Evolutionary conservation across 495 filamentous ascomycete species (phyloP), one percentile per base, ranked within the genome.

Genomic region (Chaetomium cochliodes): DNA sequence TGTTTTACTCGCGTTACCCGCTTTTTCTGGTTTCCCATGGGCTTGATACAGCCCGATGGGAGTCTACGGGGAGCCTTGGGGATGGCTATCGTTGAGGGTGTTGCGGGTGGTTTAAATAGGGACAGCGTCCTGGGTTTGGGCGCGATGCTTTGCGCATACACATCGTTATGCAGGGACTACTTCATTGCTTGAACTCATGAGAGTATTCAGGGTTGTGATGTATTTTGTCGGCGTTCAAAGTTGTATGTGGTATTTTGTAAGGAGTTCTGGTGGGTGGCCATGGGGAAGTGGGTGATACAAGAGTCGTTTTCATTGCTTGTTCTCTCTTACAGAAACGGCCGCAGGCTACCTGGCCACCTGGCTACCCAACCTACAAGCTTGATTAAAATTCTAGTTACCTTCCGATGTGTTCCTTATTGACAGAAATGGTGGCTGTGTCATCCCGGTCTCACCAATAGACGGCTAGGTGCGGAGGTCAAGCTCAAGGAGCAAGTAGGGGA

Each of bases 191-290:
- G 49, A 11, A 52, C 11, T n/a, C 5, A 23, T 0, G 49, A n/a
- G 49, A 15, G 1, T 37, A 33, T 55, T 20, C 0, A 9, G 12
- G 37, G n/a, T 44, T 33, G 28, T 28, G 25, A 25, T 33, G 18
- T 55, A 55, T 55, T 37, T 37, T 33, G 52, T 55, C 8, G 52
- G 52, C 23, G n/a, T 55, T 55, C 28, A 26, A 18, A 5, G 30
- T 41, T 42, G 33, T 58, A 18, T 42, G 33, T 58, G 37, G 52
- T 55, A 26, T 55, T n/a, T 18, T 55, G 26, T 37, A 55, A 3
- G 52, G 49, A 52, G 49, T 52, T 52, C 7, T 52, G 49, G 49
- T 15, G 49, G 8, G 15, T 52, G 22, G 49, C 49, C 49, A 26
- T 16, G 12, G 49, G 16, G 49, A 20, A 20, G 20, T 50, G 47